Percentiles rank a stretch among this genome's conserved stretches.
Evolutionary conservation across 495 filamentous ascomycete genomes (phyloP).

Genomic region (Penicillium cosmopolitanum): DNA sequence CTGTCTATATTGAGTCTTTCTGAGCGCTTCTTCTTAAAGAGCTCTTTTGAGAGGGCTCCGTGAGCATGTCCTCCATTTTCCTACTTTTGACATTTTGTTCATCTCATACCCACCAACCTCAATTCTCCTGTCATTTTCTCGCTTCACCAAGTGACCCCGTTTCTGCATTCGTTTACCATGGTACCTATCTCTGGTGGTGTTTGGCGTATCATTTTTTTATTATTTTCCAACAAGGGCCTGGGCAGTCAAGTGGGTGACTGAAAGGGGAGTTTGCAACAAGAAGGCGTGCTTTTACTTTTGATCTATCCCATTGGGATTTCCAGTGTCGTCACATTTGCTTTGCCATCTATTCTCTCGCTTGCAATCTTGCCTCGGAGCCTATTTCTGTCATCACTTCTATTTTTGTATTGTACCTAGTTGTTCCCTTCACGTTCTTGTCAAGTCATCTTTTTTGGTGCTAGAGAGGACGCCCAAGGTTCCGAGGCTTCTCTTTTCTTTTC

Average conservation of each 20-base stretch:
- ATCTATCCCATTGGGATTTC: slow-evolving; percentile 5
- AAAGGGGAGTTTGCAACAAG: slow-evolving; percentile 31
- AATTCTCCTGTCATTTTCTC: slow-evolving; percentile 6
- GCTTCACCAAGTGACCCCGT: slow-evolving; percentile 13
- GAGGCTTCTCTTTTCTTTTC: slow-evolving; percentile 10
- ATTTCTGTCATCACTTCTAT: slow-evolving; percentile 11
- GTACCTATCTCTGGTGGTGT: slow-evolving; percentile 25
- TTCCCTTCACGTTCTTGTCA: slow-evolving; percentile 16
- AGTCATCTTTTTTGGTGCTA: slow-evolving; percentile 9
- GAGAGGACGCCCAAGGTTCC: slow-evolving; percentile 14
- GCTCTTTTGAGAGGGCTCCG: slow-evolving; percentile 6
- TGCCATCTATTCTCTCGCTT: slow-evolving; percentile 28
- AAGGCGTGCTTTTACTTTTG: slow-evolving; percentile 21
- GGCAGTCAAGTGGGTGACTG: slow-evolving; percentile 28
- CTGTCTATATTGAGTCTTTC: slow-evolving; percentile 36
- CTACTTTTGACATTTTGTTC: slow-evolving; percentile 15
- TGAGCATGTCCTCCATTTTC: slow-evolving; percentile 13
- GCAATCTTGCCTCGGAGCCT: slow-evolving; percentile 16
- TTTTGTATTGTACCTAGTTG: slow-evolving; percentile 35
- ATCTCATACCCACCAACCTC: slow-evolving; percentile 27
- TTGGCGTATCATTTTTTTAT: slow-evolving; percentile 27
- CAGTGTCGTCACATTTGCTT: slow-evolving; percentile 19
- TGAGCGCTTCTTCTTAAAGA: slow-evolving; percentile 11
- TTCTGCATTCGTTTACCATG: slow-evolving; percentile 29
- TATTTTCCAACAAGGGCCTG: slow-evolving; percentile 19